A percentile compares a stretch with the other conserved stretches of the same genome.
Evolutionary conservation across 2,329 filamentous ascomycete genomes (phyloP).

Genomic region (Ophiostoma novo-ulmi): DNA sequence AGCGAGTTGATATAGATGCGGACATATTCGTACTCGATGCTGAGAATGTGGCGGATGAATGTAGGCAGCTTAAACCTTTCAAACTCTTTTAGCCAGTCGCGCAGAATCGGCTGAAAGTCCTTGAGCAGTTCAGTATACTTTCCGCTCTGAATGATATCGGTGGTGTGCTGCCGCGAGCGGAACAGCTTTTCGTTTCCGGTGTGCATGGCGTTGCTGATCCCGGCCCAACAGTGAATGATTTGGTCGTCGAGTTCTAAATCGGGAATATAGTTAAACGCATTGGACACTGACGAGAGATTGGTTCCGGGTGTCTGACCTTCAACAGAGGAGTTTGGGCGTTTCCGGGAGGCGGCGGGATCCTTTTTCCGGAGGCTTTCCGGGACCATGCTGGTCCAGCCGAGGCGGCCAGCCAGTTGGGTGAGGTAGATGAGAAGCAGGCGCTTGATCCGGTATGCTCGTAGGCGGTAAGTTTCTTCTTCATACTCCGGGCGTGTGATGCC

Average conservation of each 20-base stretch:
- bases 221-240: conserved; percentile 84
- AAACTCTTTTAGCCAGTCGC: conserved; percentile 75
- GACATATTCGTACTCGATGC: conserved; percentile 93
- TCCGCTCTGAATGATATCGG: conserved; percentile 79
- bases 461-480: conserved; percentile 70
- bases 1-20: conserved; percentile 92
- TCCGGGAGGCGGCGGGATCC: conserved; percentile 48
- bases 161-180: conserved; percentile 78
- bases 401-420: conserved; percentile 84
- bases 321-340: conserved; percentile 19
- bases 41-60: conserved; percentile 69
- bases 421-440: conserved; percentile 85
- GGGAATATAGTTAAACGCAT: conserved; percentile 60
- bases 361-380: conserved; percentile 59
- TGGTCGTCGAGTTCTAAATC: conserved; percentile 63
- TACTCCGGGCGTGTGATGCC: conserved; percentile 59
- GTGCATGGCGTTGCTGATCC: conserved; percentile 89
- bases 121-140: conserved; percentile 76
- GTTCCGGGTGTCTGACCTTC: conserved; percentile 55
- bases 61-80: conserved; percentile 66
- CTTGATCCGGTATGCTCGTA: conserved; percentile 75
- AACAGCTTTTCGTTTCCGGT: conserved; percentile 85
- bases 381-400: conserved; percentile 92
- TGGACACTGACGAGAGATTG: conserved; percentile 51
- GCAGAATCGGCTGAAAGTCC: conserved; percentile 72